Evolutionary conservation across 306 rosid genomes (phyloP).

Genomic region (Rubus idaeus): DNA sequence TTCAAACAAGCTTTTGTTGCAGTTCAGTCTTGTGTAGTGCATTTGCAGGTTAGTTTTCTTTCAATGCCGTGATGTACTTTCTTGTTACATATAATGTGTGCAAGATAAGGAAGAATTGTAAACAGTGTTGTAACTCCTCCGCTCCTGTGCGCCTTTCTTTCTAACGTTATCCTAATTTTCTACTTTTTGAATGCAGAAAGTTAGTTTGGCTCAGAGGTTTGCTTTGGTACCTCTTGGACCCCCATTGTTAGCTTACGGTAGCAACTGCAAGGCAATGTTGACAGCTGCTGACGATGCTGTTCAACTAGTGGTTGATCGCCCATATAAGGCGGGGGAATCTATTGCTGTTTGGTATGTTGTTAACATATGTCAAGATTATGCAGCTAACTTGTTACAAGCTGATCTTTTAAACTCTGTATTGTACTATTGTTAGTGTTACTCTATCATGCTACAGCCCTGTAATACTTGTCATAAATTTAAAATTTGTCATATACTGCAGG

Average conservation of each 20-base stretch:
- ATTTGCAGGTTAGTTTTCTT: constrained; percentile 69
- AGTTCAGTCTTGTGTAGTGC: constrained; percentile 97
- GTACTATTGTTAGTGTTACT: background rate
- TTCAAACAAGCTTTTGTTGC: constrained; percentile 99
- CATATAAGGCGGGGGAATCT: constrained; percentile 84
- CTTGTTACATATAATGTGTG: background rate
- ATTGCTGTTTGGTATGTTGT: constrained; percentile 77
- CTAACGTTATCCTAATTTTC: background rate
- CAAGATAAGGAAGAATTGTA: background rate
- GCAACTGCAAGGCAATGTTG: constrained; percentile 91
- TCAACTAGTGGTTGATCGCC: constrained; percentile 82
- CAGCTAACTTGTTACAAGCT: constrained; percentile 4
- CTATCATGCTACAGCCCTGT: constrained; percentile 4
- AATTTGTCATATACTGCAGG: constrained; percentile 50
- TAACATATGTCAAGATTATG: constrained; percentile 23
- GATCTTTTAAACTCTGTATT: background rate
- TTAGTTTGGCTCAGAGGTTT: constrained; percentile 95
- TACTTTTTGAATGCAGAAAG: constrained; percentile 61
- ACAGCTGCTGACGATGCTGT: constrained; percentile 73
- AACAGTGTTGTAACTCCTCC: background rate
- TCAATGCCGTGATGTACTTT: background rate
- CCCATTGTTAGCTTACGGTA: constrained; percentile 80
- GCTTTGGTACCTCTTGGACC: constrained; percentile 99
- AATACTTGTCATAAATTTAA: constrained; percentile 6
- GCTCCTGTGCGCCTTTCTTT: background rate